These are phyloP conservation scores for Batkoa obscura DNA, from an alignment of 371 early-diverging fungal species.

Conservation along the genomic window DNA sequence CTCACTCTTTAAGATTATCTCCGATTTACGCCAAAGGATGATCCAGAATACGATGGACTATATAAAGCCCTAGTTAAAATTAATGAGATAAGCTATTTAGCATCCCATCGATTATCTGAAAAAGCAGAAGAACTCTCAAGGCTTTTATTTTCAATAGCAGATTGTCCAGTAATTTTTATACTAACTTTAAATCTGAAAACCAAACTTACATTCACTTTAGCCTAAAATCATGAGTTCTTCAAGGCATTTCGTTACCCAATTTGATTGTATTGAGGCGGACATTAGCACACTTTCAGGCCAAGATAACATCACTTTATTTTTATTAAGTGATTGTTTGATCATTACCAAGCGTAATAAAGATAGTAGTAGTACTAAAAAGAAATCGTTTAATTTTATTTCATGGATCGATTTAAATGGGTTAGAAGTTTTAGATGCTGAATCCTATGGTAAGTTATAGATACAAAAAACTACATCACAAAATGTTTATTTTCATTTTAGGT, in stretches of 20 bases:
- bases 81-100: slow-evolving; percentile 1
- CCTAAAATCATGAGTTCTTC: slow-evolving; percentile 2
- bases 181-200: neutral
- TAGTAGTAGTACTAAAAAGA: neutral
- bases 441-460: neutral
- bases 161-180: slow-evolving; percentile 4
- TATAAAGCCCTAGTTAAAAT: neutral
- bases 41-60: slow-evolving; percentile 3
- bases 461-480: neutral
- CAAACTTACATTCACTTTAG: neutral
- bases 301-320: neutral
- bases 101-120: neutral
- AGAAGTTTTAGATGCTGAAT: slow-evolving; percentile 2
- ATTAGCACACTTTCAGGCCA: neutral
- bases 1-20: slow-evolving; percentile 1
- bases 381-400: neutral
- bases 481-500: neutral
- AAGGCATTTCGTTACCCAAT: slow-evolving; percentile 3
- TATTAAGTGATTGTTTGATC: slow-evolving; percentile 3
- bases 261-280: slow-evolving; percentile 2
- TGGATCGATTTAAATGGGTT: slow-evolving; percentile 3
- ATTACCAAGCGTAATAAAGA: slow-evolving; percentile 1
- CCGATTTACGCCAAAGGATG: slow-evolving; percentile 4
- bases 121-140: neutral
- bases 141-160: neutral